These are phyloP conservation scores for Xylariaceae sp. DNA, from an alignment of 2,329 filamentous ascomycete genomes.

Conservation along the genomic window DNA sequence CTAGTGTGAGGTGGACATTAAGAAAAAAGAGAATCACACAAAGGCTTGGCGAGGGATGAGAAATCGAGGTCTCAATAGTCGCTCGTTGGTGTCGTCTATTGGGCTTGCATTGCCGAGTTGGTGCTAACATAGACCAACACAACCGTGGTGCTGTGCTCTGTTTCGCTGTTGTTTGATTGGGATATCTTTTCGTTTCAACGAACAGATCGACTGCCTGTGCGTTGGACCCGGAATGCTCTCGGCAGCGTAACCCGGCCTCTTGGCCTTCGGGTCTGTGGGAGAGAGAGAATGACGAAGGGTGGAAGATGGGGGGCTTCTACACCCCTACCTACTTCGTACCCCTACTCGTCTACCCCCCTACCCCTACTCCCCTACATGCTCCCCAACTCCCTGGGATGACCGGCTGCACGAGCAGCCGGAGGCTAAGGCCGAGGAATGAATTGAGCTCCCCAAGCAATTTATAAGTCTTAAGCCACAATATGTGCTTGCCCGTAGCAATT, in stretches of 20 bases:
- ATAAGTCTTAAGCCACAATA: conserved; percentile 3
- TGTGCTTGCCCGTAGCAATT: conserved; percentile 6
- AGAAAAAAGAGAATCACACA: neutral
- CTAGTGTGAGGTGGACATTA: neutral
- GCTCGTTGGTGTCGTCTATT: neutral
- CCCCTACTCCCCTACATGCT: no score
- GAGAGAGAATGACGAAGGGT: conserved; percentile 1
- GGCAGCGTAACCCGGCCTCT: conserved; percentile 11
- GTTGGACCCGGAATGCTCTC: conserved; percentile 10
- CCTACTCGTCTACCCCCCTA: no score
- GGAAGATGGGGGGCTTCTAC: conserved; percentile 1
- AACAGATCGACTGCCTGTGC: conserved; percentile 4
- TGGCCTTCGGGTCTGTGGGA: conserved; percentile 11
- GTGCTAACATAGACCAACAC: neutral
- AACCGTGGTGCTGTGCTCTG: neutral
- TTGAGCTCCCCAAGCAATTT: neutral
- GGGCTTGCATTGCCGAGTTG: neutral
- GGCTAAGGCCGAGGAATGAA: neutral
- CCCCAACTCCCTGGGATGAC: neutral
- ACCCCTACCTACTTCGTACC: no score
- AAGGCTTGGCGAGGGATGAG: neutral
- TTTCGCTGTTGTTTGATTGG: conserved; percentile 22
- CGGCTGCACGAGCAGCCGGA: conserved; percentile 12
- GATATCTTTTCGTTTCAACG: conserved; percentile 20
- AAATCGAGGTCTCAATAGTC: neutral